These are phyloP conservation scores for Colletotrichum destructivum DNA, from an alignment of 2,329 filamentous ascomycete species.

Conservation along the genomic window DNA sequence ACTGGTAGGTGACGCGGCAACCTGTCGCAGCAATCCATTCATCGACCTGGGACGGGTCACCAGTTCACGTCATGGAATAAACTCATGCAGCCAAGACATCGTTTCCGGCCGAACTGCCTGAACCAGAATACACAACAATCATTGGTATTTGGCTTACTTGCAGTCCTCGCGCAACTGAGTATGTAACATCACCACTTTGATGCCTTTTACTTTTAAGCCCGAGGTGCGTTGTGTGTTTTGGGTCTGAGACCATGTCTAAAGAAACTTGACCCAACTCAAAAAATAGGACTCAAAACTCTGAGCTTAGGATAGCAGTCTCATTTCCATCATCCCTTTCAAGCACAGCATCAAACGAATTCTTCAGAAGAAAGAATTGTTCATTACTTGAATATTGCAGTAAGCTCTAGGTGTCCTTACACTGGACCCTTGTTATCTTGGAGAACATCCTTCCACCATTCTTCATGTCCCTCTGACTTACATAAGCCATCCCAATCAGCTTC, in stretches of 20 bases:
- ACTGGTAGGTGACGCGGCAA: neutral
- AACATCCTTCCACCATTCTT: slow-evolving; percentile 51
- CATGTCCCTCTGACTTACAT: slow-evolving; percentile 44
- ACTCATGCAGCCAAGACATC: neutral
- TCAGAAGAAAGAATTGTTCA: too few relatives aligned
- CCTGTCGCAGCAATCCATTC: neutral
- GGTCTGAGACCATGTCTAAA: too few relatives aligned
- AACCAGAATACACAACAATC: neutral
- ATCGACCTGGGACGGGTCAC: too few relatives aligned
- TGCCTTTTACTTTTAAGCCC: neutral
- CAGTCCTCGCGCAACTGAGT: too few relatives aligned
- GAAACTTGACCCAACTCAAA: too few relatives aligned
- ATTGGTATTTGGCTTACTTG: neutral
- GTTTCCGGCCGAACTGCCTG: neutral
- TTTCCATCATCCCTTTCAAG: too few relatives aligned
- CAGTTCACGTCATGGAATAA: neutral
- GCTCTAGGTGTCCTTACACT: neutral
- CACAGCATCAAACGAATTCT: too few relatives aligned
- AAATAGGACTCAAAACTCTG: too few relatives aligned
- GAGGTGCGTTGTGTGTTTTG: neutral
- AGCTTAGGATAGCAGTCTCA: too few relatives aligned
- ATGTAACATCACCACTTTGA: too few relatives aligned
- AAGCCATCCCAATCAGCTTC: slow-evolving; percentile 44
- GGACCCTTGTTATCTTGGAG: slow-evolving; percentile 48
- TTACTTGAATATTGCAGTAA: too few relatives aligned